These are phyloP conservation scores for Thalassiosira profunda DNA, from an alignment of 108 stramenopile species.

Conservation along the genomic window DNA sequence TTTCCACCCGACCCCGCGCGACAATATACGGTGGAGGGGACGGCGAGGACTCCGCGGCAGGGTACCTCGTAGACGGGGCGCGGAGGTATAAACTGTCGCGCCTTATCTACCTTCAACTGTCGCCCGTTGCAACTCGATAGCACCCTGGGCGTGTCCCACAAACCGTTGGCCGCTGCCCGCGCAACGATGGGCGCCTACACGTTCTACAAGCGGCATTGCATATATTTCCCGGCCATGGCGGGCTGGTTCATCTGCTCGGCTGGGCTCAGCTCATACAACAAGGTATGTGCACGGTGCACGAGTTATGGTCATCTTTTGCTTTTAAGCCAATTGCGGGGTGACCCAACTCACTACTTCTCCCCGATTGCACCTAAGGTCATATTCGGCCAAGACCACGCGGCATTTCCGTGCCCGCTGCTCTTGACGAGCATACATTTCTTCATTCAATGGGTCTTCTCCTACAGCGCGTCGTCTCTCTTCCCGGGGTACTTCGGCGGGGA, in stretches of 20 bases:
- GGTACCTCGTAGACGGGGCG: too few species aligned
- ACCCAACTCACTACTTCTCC: too few species aligned
- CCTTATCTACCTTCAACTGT: too few species aligned
- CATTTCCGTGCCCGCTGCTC: conserved; percentile 88
- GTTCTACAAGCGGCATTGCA: conserved; percentile 76
- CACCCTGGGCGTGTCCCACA: too few species aligned
- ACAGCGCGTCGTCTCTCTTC: conserved; percentile 50
- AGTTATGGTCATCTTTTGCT: background rate
- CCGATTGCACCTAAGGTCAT: too few species aligned
- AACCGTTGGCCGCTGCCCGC: too few species aligned
- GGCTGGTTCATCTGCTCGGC: conserved; percentile 93
- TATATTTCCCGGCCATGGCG: conserved; percentile 79
- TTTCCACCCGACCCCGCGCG: too few species aligned
- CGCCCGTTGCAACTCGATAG: too few species aligned
- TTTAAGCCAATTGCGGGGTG: too few species aligned
- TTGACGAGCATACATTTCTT: conserved; percentile 86
- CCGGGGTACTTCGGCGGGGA: conserved; percentile 66
- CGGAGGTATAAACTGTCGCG: too few species aligned
- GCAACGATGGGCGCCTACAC: conserved; percentile 16
- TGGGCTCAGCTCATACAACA: conserved; percentile 59
- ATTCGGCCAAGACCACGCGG: conserved; percentile 72
- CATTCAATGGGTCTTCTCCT: conserved; percentile 83
- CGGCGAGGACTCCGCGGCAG: too few species aligned
- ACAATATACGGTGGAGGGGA: too few species aligned
- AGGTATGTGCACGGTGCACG: conserved; percentile 11